Conservation (phyloP, 257 asterid genomes). For the Scutellaria minor region DNA sequence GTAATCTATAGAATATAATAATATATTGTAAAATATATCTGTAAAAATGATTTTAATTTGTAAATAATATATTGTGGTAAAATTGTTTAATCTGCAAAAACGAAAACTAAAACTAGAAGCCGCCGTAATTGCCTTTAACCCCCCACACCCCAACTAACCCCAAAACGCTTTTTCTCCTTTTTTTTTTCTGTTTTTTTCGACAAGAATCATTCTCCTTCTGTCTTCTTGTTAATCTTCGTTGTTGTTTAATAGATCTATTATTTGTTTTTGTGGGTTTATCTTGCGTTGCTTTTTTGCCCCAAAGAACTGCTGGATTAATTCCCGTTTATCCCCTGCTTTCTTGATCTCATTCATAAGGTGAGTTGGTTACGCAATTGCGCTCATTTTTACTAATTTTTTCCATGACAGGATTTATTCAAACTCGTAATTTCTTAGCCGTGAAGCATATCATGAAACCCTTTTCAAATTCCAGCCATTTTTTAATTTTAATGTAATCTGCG, state of each 20-base stretch:
- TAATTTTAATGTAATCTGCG: conserved; percentile 11
- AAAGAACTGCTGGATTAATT: conserved; percentile 15
- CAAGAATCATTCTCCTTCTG: conserved; percentile 14
- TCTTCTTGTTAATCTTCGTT: too few relatives aligned
- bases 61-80: too few relatives aligned
- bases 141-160: conserved; percentile 21
- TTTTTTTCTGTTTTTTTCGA: conserved; percentile 19
- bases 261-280: neutral
- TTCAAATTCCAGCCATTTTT: conserved; percentile 22
- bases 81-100: neutral
- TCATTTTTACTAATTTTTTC: conserved; percentile 6
- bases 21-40: too few relatives aligned
- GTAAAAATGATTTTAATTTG: too few relatives aligned
- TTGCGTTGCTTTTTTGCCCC: neutral
- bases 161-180: conserved; percentile 29
- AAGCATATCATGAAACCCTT: neutral
- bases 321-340: neutral
- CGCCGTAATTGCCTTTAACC: conserved; percentile 39
- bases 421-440: conserved; percentile 15
- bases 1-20: too few relatives aligned
- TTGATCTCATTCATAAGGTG: conserved; percentile 37
- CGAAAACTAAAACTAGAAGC: conserved; percentile 20
- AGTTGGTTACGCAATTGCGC: conserved; percentile 8
- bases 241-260: conserved; percentile 31
- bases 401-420: conserved; percentile 2